Percentiles rank a stretch among this genome's conserved stretches.
Evolutionary conservation across 768 basidiomycete genomes (phyloP).

Genomic region (Leccinum uliginosum): DNA sequence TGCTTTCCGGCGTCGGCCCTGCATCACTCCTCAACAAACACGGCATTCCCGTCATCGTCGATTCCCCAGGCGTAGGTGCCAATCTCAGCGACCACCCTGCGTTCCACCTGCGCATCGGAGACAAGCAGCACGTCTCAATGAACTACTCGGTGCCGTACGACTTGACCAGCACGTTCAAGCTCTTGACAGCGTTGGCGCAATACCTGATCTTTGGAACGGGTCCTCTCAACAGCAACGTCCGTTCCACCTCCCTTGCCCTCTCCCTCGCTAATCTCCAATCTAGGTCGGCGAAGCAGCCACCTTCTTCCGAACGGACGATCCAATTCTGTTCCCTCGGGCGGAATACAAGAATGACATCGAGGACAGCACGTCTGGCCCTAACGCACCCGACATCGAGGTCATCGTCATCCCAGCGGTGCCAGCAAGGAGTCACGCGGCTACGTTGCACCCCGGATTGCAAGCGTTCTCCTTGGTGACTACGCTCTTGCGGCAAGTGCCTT

Average conservation of each 20-base stretch:
- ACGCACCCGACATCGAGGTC: conserved; percentile 30
- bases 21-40: conserved; percentile 48
- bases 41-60: conserved; percentile 51
- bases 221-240: conserved; percentile 51
- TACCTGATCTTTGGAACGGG: conserved; percentile 47
- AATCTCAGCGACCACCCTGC: conserved; percentile 69
- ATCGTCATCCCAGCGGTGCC: conserved; percentile 11
- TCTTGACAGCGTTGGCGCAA: conserved; percentile 33
- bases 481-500: conserved; percentile 23
- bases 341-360: conserved; percentile 27
- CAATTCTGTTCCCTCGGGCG: conserved; percentile 26
- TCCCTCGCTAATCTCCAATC: neutral
- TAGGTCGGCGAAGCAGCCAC: conserved; percentile 28
- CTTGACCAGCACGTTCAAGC: conserved; percentile 16
- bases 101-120: conserved; percentile 48
- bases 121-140: conserved; percentile 43
- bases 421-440: neutral
- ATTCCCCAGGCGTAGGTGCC: conserved; percentile 71
- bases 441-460: conserved; percentile 5
- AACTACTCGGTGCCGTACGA: conserved; percentile 34
- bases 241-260: neutral
- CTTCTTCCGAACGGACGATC: conserved; percentile 33
- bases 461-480: conserved; percentile 17
- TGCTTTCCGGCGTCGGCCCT: conserved; percentile 78
- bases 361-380: conserved; percentile 27